Conservation (phyloP, 2,329 filamentous ascomycete species). For the Acephala macrosclerotiorum region DNA sequence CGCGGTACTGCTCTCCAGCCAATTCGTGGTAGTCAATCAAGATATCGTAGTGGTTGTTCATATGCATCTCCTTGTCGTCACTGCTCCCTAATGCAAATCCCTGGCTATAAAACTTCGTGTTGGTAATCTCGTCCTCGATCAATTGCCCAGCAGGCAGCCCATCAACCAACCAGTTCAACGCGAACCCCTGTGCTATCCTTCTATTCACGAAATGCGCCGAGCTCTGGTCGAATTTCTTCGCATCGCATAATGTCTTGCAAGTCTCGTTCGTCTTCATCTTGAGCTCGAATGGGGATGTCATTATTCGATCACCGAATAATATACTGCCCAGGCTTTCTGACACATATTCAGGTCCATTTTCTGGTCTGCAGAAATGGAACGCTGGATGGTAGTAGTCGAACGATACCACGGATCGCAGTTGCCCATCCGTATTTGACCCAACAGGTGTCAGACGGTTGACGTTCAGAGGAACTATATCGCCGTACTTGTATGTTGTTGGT, state of each 20-base stretch:
- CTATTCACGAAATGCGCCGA: slow-evolving; percentile 82
- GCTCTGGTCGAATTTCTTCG: slow-evolving; percentile 68
- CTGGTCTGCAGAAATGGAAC: slow-evolving; percentile 88
- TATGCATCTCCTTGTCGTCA: slow-evolving; percentile 60
- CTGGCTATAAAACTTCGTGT: slow-evolving; percentile 85
- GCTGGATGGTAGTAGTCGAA: slow-evolving; percentile 94
- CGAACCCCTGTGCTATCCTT: slow-evolving; percentile 85
- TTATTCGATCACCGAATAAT: slow-evolving; percentile 95
- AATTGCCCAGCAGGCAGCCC: slow-evolving; percentile 90
- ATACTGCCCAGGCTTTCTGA: slow-evolving; percentile 95
- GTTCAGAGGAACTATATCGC: slow-evolving; percentile 82
- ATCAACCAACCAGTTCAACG: slow-evolving; percentile 95
- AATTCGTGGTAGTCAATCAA: slow-evolving; percentile 90
- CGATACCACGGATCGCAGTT: slow-evolving; percentile 89
- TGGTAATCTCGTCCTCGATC: slow-evolving; percentile 77
- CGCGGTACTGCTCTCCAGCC: slow-evolving; percentile 74
- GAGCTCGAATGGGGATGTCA: slow-evolving; percentile 92
- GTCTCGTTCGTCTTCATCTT: slow-evolving; percentile 87
- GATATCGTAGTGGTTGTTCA: slow-evolving; percentile 98
- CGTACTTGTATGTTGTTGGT: slow-evolving; percentile 86
- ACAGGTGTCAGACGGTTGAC: slow-evolving; percentile 94
- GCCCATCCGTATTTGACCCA: slow-evolving; percentile 76
- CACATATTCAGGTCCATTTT: slow-evolving; percentile 78
- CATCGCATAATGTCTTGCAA: slow-evolving; percentile 81
- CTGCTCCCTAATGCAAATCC: slow-evolving; percentile 83